These are phyloP conservation scores for Hyphopichia fennica DNA, from an alignment of 1,139 yeast genomes.

Conservation along the genomic window DNA sequence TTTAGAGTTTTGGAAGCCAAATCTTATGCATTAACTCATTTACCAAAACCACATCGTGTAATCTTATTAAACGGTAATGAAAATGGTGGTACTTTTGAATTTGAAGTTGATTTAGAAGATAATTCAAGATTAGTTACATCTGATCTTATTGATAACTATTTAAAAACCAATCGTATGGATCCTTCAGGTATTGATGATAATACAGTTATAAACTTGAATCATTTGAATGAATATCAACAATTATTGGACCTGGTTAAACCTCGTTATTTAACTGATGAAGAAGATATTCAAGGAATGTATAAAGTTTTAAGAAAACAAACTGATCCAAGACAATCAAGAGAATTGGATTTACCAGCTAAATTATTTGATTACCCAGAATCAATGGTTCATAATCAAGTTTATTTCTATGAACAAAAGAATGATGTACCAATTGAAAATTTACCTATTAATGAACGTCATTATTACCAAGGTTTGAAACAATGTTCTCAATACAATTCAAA, in stretches of 20 bases:
- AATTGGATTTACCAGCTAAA: slow-evolving; percentile 16
- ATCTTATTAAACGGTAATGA: slow-evolving; percentile 23
- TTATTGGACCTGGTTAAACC: slow-evolving; percentile 20
- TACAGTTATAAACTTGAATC: slow-evolving; percentile 17
- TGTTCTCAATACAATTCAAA: slow-evolving; percentile 16
- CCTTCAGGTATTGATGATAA: slow-evolving; percentile 11
- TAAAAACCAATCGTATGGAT: slow-evolving; percentile 11
- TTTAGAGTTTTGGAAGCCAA: slow-evolving; percentile 29
- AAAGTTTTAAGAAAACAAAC: slow-evolving; percentile 14
- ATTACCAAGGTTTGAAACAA: slow-evolving; percentile 23
- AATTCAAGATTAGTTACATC: slow-evolving; percentile 23
- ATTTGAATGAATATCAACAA: slow-evolving; percentile 17
- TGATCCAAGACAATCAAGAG: slow-evolving; percentile 15
- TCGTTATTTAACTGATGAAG: slow-evolving; percentile 16
- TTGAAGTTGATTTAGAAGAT: slow-evolving; percentile 22
- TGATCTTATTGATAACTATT: slow-evolving; percentile 20
- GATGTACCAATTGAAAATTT: slow-evolving; percentile 8
- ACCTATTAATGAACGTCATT: slow-evolving; percentile 20
- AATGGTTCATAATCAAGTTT: slow-evolving; percentile 17
- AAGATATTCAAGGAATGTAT: slow-evolving; percentile 26
- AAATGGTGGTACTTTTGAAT: slow-evolving; percentile 31
- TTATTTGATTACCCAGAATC: slow-evolving; percentile 23
- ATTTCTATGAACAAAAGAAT: slow-evolving; percentile 14
- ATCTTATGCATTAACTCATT: slow-evolving; percentile 26
- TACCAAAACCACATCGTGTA: slow-evolving; percentile 32